Evolutionary conservation across 805 yeast species (phyloP), one percentile per base, ranked within the genome.

Genomic region (Pichia californica): DNA sequence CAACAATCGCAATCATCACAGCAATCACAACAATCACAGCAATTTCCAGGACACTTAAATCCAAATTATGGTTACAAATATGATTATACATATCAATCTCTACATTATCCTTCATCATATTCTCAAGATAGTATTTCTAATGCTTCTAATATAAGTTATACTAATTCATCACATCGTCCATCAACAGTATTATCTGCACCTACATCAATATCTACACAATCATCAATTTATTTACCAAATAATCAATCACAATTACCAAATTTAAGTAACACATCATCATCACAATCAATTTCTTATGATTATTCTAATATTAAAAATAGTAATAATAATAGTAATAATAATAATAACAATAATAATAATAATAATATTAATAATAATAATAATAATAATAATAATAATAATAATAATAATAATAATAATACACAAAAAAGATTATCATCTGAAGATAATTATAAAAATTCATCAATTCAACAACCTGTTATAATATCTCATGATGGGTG

Each of bases 1-100:
- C 42, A 31, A 10, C 42, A 31, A 39, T 11, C 16, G 10, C 36
- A 21, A 30, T 19, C 14, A 23, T 18, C 13, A 31, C 28, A 30
- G 6, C 42, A 31, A 11, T 35, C 21, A 39, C 19, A 7, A n/a
- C 36, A 21, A 30, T 19, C 14, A 20, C 42, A 34, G 56, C 55
- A 40, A 50, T 48, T 52, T 18, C 16, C 20, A 20, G 23, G 23
- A 8, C 14, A 18, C 25, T 19, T 27, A 27, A 21, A 15, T 15
- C 19, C 18, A 6, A 19, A 29, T 20, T 37, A 28, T 28, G 25
- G 33, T 27, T 37, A 37, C 11, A 37, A 28, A 19, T 18, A 7
- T 33, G 25, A 33, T 7, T 33, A 33, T 14, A 14, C 25, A 10
- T 33, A n/a, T 20, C 23, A 33, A 23, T 27, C 36, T 31, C 14